These are phyloP conservation scores for Syzygium oleosum DNA, from an alignment of 345 rosid species.

Conservation along the genomic window DNA sequence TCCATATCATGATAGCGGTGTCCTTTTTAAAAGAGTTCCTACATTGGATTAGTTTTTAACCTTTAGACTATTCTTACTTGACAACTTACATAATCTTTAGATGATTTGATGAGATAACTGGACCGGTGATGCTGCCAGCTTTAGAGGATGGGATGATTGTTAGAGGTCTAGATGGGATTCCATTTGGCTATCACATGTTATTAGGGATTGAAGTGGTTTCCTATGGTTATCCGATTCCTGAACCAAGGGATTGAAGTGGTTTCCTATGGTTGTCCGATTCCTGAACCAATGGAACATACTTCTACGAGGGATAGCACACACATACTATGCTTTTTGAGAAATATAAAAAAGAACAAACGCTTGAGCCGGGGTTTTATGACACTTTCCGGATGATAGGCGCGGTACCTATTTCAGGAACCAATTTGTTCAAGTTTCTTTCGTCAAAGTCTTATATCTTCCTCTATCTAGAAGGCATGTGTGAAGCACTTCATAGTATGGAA, in stretches of 20 bases:
- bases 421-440: conserved; percentile 9
- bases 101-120: conserved; percentile 13
- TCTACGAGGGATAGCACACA: conserved; percentile 43
- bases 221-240: conserved; percentile 10
- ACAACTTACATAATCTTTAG: conserved; percentile 1
- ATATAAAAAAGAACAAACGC: conserved; percentile 16
- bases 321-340: conserved; percentile 45
- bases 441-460: conserved; percentile 49
- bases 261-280: background rate
- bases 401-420: conserved; percentile 52
- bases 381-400: conserved; percentile 42
- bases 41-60: background rate
- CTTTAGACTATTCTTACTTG: background rate
- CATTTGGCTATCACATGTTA: conserved; percentile 74
- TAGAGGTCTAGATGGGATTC: conserved; percentile 62
- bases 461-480: conserved; percentile 80
- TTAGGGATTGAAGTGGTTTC: conserved; percentile 45
- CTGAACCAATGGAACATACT: conserved; percentile 41
- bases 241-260: no score
- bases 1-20: background rate
- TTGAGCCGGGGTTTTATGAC: conserved; percentile 23
- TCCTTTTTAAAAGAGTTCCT: background rate
- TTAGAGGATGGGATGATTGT: conserved; percentile 40
- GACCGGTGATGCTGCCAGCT: conserved; percentile 69
- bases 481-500: conserved; percentile 69